phyloP scores from a whole-genome alignment of 1,284 basidiomycete species.

The Puccinia brachypodii region DNA sequence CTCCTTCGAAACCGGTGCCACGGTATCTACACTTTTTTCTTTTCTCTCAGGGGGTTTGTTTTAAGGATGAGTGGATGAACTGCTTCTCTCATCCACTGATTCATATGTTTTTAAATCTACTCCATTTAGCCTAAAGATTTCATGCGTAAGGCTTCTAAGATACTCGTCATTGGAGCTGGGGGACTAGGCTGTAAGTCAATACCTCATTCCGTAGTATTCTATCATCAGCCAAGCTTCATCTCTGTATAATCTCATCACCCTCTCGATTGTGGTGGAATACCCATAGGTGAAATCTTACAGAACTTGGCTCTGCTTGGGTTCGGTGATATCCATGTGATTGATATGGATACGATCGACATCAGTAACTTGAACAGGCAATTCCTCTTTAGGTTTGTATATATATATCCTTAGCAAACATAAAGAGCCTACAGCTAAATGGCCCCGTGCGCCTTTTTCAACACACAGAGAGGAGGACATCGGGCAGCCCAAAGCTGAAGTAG shows the following conservation, averaged over 20 bases:
- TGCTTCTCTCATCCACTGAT: neutral
- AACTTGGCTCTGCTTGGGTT: constrained; percentile 69
- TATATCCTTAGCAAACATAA: no score
- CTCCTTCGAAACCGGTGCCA: constrained; percentile 69
- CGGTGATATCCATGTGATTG: constrained; percentile 97
- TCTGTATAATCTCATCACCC: neutral
- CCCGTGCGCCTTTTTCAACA: neutral
- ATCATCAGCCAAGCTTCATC: no score
- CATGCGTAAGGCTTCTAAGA: constrained; percentile 78
- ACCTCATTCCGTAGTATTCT: no score
- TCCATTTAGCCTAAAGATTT: constrained; percentile 75
- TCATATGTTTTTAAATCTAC: neutral
- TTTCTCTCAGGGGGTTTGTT: neutral
- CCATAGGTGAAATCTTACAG: constrained; percentile 39
- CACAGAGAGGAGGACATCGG: constrained; percentile 84
- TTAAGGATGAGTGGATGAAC: neutral
- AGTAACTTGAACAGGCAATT: constrained; percentile 99
- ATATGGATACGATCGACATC: constrained; percentile 99
- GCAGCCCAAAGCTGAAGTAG: constrained; percentile 85
- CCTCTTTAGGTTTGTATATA: constrained; percentile 84
- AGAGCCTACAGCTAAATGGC: no score
- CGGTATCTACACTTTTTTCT: constrained; percentile 59
- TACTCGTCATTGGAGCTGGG: constrained; percentile 94
- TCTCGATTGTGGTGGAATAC: constrained; percentile 69
- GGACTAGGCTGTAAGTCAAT: constrained; percentile 79